Evolutionary conservation across 2,329 filamentous ascomycete species (phyloP).

Genomic region (Tolypocladium capitatum): DNA sequence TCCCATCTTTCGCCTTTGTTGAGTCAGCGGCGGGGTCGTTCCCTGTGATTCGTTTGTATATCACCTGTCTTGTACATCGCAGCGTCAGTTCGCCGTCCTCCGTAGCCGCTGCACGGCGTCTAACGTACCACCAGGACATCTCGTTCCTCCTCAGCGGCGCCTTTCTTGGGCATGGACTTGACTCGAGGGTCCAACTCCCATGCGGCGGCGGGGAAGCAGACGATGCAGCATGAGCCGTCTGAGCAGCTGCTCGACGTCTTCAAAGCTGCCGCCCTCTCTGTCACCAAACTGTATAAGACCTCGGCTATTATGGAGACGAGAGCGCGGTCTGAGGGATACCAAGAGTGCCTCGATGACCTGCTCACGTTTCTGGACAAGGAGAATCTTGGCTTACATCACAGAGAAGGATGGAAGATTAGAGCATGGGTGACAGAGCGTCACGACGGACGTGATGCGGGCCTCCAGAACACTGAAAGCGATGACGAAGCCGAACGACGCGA

Average conservation of each 20-base stretch:
- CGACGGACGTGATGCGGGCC: slow-evolving; percentile 44
- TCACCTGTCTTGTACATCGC: neutral
- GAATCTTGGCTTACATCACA: slow-evolving; percentile 63
- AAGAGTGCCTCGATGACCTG: slow-evolving; percentile 85
- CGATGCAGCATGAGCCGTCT: slow-evolving; percentile 26
- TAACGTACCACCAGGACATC: neutral
- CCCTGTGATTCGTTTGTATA: neutral
- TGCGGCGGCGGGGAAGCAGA: slow-evolving; percentile 15
- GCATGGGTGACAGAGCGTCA: slow-evolving; percentile 57
- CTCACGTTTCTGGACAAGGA: slow-evolving; percentile 74
- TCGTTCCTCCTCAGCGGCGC: neutral
- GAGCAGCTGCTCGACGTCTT: slow-evolving; percentile 75
- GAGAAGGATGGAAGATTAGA: slow-evolving; percentile 55
- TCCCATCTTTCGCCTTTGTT: neutral
- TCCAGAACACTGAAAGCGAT: slow-evolving; percentile 49
- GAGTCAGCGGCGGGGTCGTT: slow-evolving; percentile 2
- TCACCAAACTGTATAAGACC: slow-evolving; percentile 93
- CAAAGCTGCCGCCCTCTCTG: slow-evolving; percentile 80
- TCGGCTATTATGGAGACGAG: slow-evolving; percentile 66
- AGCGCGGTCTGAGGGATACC: slow-evolving; percentile 71
- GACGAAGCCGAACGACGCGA: slow-evolving; percentile 56
- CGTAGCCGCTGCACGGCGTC: neutral
- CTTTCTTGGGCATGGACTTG: slow-evolving; percentile 6
- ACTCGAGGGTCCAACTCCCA: slow-evolving; percentile 4
- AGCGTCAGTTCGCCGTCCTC: neutral